Percentiles rank a stretch among this genome's conserved stretches.
phyloP scores from a whole-genome alignment of 495 filamentous ascomycete genomes.

The Hyaloscypha finlandica region DNA sequence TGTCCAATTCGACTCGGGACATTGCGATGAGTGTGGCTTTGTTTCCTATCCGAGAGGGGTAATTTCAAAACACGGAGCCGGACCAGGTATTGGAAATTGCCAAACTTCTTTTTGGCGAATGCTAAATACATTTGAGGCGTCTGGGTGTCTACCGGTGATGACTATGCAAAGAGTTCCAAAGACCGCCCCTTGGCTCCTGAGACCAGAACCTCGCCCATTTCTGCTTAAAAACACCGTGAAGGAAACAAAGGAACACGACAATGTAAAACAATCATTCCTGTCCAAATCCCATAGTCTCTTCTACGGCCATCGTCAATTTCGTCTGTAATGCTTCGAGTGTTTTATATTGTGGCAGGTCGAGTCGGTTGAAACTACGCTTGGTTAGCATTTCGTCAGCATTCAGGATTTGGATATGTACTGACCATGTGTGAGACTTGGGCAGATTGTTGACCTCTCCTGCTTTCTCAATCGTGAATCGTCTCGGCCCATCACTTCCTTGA shows the following conservation, averaged over 20 bases:
- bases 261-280: slow-evolving; percentile 69
- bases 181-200: slow-evolving; percentile 1
- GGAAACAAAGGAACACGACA: slow-evolving; percentile 13
- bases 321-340: slow-evolving; percentile 76
- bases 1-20: too few species aligned
- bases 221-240: slow-evolving; percentile 27
- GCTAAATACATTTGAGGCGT: slow-evolving; percentile 14
- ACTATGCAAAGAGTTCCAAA: slow-evolving; percentile 8
- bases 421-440: slow-evolving; percentile 98
- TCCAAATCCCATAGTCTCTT: slow-evolving; percentile 98
- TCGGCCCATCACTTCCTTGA: slow-evolving; percentile 93
- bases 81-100: slow-evolving; percentile 8
- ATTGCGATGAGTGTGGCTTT: too few species aligned
- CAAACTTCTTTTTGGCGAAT: slow-evolving; percentile 13
- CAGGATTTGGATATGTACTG: slow-evolving; percentile 41
- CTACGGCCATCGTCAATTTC: slow-evolving; percentile 94
- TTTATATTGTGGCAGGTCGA: slow-evolving; percentile 96
- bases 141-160: background rate
- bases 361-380: slow-evolving; percentile 81
- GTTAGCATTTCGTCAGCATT: slow-evolving; percentile 38
- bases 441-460: slow-evolving; percentile 85
- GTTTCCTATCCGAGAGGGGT: too few species aligned
- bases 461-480: slow-evolving; percentile 98
- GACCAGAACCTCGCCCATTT: slow-evolving; percentile 3
- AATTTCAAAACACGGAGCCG: background rate